Evolutionary conservation across 2,329 filamentous ascomycete genomes (phyloP).

Genomic region (Epichloe bromicola): DNA sequence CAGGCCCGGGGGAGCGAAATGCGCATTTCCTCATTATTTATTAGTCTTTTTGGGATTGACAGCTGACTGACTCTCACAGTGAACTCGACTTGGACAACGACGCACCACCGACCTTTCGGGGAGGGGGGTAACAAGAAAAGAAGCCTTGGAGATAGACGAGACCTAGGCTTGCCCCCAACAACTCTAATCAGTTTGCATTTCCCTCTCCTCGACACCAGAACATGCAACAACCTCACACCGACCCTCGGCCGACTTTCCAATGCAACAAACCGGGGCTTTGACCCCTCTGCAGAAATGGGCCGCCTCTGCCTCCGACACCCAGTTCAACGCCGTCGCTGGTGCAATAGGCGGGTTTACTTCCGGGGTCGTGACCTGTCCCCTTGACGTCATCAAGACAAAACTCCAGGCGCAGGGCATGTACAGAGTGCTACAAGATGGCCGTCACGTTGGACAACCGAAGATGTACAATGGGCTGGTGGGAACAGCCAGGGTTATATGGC

Average conservation of each 20-base stretch:
- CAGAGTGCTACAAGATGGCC: slow-evolving; percentile 34
- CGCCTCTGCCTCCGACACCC: slow-evolving; percentile 41
- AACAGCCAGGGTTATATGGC: slow-evolving; percentile 75
- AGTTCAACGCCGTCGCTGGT: slow-evolving; percentile 75
- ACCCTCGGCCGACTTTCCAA: slow-evolving; percentile 18
- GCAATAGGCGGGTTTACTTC: slow-evolving; percentile 85
- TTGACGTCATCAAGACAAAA: slow-evolving; percentile 99
- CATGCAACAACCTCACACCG: slow-evolving; percentile 25
- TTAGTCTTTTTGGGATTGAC: slow-evolving; percentile 1
- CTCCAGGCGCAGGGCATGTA: slow-evolving; percentile 91
- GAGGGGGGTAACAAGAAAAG: neutral
- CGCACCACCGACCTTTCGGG: slow-evolving; percentile 2
- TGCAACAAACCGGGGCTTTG: slow-evolving; percentile 18
- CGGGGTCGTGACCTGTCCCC: slow-evolving; percentile 86
- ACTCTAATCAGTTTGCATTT: neutral
- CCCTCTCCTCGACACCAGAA: slow-evolving; percentile 17
- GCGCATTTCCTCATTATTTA: slow-evolving; percentile 1
- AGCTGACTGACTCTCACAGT: no score
- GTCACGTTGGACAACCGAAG: slow-evolving; percentile 36
- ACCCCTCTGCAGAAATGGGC: slow-evolving; percentile 44
- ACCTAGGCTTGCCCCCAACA: neutral
- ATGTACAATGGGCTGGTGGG: slow-evolving; percentile 81
- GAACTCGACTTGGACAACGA: neutral
- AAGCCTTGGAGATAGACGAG: neutral
- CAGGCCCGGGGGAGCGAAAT: no score